Percentiles rank a stretch among this genome's conserved stretches.
phyloP scores from a whole-genome alignment of 176 grass and related monocot species.

The Oryza meyeriana region DNA sequence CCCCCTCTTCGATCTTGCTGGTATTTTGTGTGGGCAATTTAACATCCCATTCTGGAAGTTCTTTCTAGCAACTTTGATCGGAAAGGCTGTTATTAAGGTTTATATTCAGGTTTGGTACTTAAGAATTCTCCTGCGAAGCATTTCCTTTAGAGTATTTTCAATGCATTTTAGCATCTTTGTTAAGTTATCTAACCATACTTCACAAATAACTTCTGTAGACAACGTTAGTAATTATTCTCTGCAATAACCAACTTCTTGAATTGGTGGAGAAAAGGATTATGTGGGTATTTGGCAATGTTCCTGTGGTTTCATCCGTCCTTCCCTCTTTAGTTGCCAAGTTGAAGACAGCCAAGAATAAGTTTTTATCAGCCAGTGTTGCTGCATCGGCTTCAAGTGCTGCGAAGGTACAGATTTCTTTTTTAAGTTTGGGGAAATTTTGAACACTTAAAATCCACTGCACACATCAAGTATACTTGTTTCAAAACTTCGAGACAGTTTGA shows the following conservation, averaged over 20 bases:
- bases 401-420: conserved; percentile 45
- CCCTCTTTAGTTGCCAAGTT: conserved; percentile 54
- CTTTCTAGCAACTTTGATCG: conserved; percentile 89
- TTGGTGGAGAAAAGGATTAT: conserved; percentile 80
- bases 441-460: not conserved
- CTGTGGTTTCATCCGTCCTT: conserved; percentile 58
- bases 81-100: conserved; percentile 94
- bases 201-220: conserved; percentile 55
- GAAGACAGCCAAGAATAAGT: conserved; percentile 63
- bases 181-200: conserved; percentile 4
- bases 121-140: not conserved
- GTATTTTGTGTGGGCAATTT: conserved; percentile 94
- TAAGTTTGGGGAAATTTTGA: not conserved
- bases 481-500: not conserved
- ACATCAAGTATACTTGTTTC: not conserved
- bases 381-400: conserved; percentile 33
- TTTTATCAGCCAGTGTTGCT: conserved; percentile 56
- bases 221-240: conserved; percentile 72
- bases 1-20: conserved; percentile 86
- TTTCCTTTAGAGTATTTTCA: conserved; percentile 12
- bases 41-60: conserved; percentile 92
- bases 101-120: conserved; percentile 71
- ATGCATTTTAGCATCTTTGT: not conserved
- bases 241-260: conserved; percentile 95
- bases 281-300: conserved; percentile 64